Evolutionary conservation across 129 eudicot species (phyloP).

Genomic region (Flaveria ramosissima): DNA sequence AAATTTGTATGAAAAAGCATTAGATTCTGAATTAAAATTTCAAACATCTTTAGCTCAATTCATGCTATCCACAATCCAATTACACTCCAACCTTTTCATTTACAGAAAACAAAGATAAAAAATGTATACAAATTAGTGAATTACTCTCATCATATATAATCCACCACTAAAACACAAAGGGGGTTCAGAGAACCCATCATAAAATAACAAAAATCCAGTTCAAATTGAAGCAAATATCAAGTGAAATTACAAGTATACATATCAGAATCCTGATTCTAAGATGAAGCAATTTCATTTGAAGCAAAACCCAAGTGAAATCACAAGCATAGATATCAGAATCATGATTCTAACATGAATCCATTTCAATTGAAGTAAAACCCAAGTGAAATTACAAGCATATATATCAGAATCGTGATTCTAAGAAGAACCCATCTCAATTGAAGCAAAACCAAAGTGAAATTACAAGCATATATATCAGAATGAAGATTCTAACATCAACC

Average conservation of each 20-base stretch:
- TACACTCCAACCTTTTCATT: neutral
- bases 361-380: too few species aligned
- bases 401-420: too few species aligned
- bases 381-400: too few species aligned
- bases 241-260: slow-evolving; percentile 8
- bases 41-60: slow-evolving; percentile 1
- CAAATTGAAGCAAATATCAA: slow-evolving; percentile 16
- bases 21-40: slow-evolving; percentile 6
- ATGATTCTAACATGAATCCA: slow-evolving; percentile 16
- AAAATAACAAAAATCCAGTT: neutral
- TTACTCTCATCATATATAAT: neutral
- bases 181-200: neutral
- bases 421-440: neutral
- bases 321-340: slow-evolving; percentile 12
- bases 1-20: slow-evolving; percentile 3
- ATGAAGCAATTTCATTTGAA: slow-evolving; percentile 20
- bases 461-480: slow-evolving; percentile 1
- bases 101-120: neutral
- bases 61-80: slow-evolving; percentile 8
- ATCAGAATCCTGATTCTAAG: slow-evolving; percentile 18
- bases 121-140: neutral
- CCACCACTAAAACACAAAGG: neutral
- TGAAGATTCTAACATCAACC: slow-evolving; percentile 19
- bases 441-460: slow-evolving; percentile 25
- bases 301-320: slow-evolving; percentile 14